phyloP scores from a whole-genome alignment of 192 early-diverging fungal genomes.

The Backusella australiensis region DNA sequence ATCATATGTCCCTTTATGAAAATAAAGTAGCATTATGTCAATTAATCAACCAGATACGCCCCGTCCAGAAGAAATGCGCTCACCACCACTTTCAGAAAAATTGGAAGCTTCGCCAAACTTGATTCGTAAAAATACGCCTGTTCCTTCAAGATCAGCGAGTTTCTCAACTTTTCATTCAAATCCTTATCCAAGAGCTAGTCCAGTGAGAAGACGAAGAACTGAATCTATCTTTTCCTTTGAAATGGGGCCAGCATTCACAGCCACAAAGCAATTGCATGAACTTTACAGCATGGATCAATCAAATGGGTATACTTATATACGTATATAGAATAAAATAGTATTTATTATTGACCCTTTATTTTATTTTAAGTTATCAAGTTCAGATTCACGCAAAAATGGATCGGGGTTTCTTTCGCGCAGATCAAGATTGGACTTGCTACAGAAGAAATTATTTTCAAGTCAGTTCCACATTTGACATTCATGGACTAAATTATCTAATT shows the following conservation, averaged over 20 bases:
- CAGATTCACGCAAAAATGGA: conserved; percentile 69
- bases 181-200: conserved; percentile 22
- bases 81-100: conserved; percentile 6
- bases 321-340: background rate
- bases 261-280: conserved; percentile 62
- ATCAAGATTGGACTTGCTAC: conserved; percentile 80
- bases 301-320: conserved; percentile 34
- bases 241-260: conserved; percentile 67
- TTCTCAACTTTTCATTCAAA: conserved; percentile 25
- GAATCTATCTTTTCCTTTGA: conserved; percentile 45
- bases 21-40: conserved; percentile 19
- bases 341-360: background rate
- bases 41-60: conserved; percentile 30
- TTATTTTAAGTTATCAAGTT: conserved; percentile 47
- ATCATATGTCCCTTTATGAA: background rate
- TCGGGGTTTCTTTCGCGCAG: conserved; percentile 75
- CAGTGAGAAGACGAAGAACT: conserved; percentile 38
- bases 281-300: conserved; percentile 63
- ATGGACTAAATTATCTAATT: conserved; percentile 34
- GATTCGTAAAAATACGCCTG: conserved; percentile 6
- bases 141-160: conserved; percentile 16
- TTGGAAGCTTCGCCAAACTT: conserved; percentile 8
- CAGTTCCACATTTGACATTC: conserved; percentile 43
- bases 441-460: conserved; percentile 83
- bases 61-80: conserved; percentile 18